Conservation (phyloP, 1,139 yeast species). For the Saccharomyces hybrid region DNA sequence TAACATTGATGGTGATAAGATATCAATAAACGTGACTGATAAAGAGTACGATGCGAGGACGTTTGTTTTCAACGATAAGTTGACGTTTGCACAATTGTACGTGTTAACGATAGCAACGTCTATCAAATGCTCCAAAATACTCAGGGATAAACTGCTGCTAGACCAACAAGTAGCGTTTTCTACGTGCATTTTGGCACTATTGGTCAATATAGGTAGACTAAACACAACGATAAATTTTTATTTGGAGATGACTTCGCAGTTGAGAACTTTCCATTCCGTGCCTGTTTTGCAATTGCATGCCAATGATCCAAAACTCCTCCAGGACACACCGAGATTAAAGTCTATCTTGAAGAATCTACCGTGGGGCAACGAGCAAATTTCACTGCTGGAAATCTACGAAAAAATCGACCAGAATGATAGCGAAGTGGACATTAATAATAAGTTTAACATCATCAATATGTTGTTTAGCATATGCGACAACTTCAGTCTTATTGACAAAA, state of each 20-base stretch:
- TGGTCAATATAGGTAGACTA: conserved; percentile 89
- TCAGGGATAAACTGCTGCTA: conserved; percentile 64
- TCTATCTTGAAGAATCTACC: conserved; percentile 68
- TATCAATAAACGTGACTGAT: conserved; percentile 29
- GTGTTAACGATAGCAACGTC: conserved; percentile 76
- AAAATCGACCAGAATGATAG: conserved; percentile 8
- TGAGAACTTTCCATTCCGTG: conserved; percentile 86
- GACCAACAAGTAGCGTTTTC: conserved; percentile 61
- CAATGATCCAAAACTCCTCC: conserved; percentile 66
- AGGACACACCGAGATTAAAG: conserved; percentile 90
- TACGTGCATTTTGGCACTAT: conserved; percentile 73
- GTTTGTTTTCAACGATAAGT: conserved; percentile 39
- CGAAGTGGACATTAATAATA: conserved; percentile 17
- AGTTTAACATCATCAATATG: conserved; percentile 57
- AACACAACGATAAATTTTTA: conserved; percentile 93
- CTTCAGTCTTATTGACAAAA: conserved; percentile 43
- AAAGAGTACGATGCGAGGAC: conserved; percentile 27
- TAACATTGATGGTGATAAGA: conserved; percentile 11
- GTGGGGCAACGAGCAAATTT: conserved; percentile 41
- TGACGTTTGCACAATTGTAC: conserved; percentile 82
- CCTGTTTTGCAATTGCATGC: conserved; percentile 72
- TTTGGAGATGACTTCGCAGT: conserved; percentile 92
- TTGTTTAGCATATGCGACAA: conserved; percentile 66
- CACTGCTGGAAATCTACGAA: conserved; percentile 43
- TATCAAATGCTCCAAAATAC: conserved; percentile 71